A percentile compares a stretch with the other conserved stretches of the same genome.
Evolutionary conservation across 148 eudicot species (phyloP).

Genomic region (Fagopyrum esculentum): DNA sequence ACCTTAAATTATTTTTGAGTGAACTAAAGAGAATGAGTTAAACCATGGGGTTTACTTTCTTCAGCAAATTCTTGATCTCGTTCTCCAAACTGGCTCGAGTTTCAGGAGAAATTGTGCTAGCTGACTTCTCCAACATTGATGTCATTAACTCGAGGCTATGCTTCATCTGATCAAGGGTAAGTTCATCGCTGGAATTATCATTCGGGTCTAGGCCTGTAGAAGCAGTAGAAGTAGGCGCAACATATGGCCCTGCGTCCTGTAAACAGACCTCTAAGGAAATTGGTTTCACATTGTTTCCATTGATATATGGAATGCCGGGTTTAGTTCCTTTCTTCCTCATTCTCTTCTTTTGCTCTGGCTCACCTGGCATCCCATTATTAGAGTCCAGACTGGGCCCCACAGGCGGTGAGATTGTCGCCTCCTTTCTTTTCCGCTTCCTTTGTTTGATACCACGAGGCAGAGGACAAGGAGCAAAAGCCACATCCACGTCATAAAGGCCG

Average conservation of each 20-base stretch:
- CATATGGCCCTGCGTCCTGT: slow-evolving; percentile 23
- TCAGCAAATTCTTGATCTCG: slow-evolving; percentile 51
- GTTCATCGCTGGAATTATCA: slow-evolving; percentile 4
- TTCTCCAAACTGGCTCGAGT: slow-evolving; percentile 55
- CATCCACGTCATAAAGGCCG: slow-evolving; percentile 8
- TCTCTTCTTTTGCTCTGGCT: not conserved
- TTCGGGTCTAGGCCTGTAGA: not conserved
- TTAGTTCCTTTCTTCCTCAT: slow-evolving; percentile 1
- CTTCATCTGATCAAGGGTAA: slow-evolving; percentile 38
- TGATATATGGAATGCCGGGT: slow-evolving; percentile 9
- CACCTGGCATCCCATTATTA: not conserved
- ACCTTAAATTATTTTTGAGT: not conserved
- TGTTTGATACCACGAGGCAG: not conserved
- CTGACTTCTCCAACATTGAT: slow-evolving; percentile 57
- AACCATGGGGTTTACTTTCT: slow-evolving; percentile 27
- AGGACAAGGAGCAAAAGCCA: not conserved
- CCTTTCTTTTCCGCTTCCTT: not conserved
- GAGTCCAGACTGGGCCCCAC: not conserved
- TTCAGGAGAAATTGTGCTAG: slow-evolving; percentile 49
- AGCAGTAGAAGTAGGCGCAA: not conserved
- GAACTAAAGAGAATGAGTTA: not conserved
- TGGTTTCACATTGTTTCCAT: slow-evolving; percentile 25
- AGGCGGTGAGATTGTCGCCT: not conserved
- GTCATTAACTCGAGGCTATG: slow-evolving; percentile 72
- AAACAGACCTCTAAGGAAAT: slow-evolving; percentile 34